Evolutionary conservation across 164 flowering plant species (phyloP).

Genomic region (Pachysandra terminalis): DNA sequence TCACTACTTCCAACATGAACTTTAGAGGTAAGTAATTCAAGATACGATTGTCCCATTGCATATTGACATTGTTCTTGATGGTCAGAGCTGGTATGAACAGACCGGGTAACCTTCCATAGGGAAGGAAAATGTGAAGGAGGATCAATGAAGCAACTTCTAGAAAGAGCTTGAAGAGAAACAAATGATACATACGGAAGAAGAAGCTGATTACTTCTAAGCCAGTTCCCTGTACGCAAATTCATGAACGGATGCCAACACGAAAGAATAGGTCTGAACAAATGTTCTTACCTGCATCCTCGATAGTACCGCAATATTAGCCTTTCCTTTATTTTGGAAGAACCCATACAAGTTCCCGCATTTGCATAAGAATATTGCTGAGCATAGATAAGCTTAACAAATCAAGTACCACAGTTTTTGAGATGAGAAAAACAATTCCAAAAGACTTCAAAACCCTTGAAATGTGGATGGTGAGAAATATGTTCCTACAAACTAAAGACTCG

Average conservation of each 20-base stretch:
- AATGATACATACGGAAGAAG: not conserved
- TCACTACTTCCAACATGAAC: slow-evolving; percentile 29
- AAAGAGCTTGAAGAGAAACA: slow-evolving; percentile 8
- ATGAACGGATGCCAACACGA: no score
- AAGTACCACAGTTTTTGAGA: no score
- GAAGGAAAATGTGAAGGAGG: slow-evolving; percentile 3
- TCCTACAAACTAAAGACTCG: no score
- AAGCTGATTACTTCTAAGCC: not conserved
- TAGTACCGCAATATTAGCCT: slow-evolving; percentile 5
- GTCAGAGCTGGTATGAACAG: slow-evolving; percentile 1
- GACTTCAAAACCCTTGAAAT: no score
- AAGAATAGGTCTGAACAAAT: no score
- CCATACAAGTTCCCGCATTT: no score
- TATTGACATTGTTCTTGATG: slow-evolving; percentile 11
- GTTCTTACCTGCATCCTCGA: slow-evolving; percentile 1
- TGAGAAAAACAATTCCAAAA: no score
- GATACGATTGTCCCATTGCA: slow-evolving; percentile 16
- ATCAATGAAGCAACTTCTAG: slow-evolving; percentile 6
- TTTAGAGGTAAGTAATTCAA: slow-evolving; percentile 33
- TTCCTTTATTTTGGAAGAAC: no score
- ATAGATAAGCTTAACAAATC: no score
- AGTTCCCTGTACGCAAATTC: not conserved
- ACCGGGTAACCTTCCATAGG: slow-evolving; percentile 1
- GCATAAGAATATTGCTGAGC: no score
- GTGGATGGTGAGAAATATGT: no score